These are phyloP conservation scores for Candida sithepensis DNA, from an alignment of 805 yeast genomes.

Conservation along the genomic window DNA sequence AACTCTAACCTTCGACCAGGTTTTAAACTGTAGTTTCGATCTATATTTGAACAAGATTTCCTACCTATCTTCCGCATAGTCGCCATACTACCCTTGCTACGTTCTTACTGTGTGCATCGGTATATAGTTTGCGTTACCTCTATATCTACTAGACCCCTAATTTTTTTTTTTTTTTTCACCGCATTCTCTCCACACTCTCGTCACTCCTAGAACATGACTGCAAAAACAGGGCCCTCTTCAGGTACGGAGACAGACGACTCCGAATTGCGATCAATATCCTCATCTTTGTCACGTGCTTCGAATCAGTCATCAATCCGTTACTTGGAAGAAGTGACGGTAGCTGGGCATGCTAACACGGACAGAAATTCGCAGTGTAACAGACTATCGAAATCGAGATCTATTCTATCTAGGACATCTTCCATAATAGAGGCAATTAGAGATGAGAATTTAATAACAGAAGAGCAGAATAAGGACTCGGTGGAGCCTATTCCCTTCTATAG, in stretches of 20 bases:
- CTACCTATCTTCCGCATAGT: no score
- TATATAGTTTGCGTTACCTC: no score
- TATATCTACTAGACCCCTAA: no score
- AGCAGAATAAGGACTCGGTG: conserved; percentile 7
- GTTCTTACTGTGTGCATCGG: no score
- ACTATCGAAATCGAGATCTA: neutral
- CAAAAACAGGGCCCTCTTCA: neutral
- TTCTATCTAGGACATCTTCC: conserved; percentile 23
- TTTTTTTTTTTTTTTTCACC: no score
- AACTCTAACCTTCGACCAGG: no score
- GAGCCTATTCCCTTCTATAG: conserved; percentile 6
- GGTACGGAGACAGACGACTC: neutral
- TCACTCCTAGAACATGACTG: neutral
- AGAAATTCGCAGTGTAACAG: neutral
- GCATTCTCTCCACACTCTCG: no score
- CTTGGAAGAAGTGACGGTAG: neutral
- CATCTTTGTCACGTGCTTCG: neutral
- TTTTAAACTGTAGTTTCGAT: no score
- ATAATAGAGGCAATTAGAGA: conserved; percentile 27
- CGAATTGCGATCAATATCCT: neutral
- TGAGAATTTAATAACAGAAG: conserved; percentile 25
- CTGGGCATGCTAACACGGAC: no score
- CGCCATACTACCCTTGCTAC: no score
- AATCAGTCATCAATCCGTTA: neutral
- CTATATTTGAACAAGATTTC: no score